Conservation (phyloP, 208 protist species). For the Acanthamoeba pearcei region DNA sequence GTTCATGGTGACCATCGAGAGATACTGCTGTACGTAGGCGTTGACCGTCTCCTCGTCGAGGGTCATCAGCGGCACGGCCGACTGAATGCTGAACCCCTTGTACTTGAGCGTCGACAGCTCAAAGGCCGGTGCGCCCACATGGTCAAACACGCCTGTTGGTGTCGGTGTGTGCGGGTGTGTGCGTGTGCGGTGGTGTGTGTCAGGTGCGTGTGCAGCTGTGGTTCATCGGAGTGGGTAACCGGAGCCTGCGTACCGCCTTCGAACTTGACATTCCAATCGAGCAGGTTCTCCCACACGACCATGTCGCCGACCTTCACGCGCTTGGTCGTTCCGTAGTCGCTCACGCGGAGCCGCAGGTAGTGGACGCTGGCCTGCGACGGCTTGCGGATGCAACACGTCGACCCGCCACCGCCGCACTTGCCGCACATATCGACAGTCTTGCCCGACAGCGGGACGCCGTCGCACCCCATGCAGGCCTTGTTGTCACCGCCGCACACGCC, state of each 20-base stretch:
- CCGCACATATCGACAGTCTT: conserved; percentile 46
- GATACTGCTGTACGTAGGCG: conserved; percentile 43
- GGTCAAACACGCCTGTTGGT: background rate
- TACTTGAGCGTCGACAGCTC: background rate
- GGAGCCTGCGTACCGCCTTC: background rate
- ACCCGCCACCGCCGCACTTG: conserved; percentile 58
- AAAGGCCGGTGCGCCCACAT: background rate
- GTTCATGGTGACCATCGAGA: background rate
- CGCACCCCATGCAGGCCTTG: background rate
- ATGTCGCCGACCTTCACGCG: conserved; percentile 40
- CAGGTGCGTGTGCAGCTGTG: background rate
- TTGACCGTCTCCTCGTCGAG: conserved; percentile 13
- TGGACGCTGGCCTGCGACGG: background rate
- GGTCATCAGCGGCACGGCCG: conserved; percentile 20
- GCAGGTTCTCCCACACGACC: conserved; percentile 46
- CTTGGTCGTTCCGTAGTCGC: background rate
- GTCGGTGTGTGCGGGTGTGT: too few relatives aligned
- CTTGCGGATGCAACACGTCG: conserved; percentile 17
- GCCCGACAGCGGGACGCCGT: conserved; percentile 3
- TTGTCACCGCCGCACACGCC: conserved; percentile 65
- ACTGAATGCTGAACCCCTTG: background rate
- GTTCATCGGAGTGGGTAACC: too few relatives aligned
- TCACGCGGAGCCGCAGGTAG: background rate
- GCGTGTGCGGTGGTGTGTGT: too few relatives aligned
- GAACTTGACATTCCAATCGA: conserved; percentile 68